A percentile compares a stretch with the other conserved stretches of the same genome.
Evolutionary conservation across 176 grass and related monocot genomes (phyloP).

Genomic region (Carex pumila): DNA sequence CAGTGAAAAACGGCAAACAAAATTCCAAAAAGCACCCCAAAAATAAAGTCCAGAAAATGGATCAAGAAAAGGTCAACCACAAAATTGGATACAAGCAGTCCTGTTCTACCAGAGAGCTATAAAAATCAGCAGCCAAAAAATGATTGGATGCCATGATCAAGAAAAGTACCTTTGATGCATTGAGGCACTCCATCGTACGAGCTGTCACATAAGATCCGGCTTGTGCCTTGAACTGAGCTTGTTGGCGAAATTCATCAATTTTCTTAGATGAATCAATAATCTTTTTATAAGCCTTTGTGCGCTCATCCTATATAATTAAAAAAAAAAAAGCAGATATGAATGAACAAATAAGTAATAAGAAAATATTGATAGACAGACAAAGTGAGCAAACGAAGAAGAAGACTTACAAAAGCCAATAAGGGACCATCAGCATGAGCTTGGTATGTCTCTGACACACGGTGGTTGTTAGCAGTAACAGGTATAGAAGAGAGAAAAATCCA

Average conservation of each 20-base stretch:
- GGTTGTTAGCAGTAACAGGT: constrained; percentile 77
- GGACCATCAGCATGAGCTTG: constrained; percentile 62
- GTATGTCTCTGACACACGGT: constrained; percentile 61
- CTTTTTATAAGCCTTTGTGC: constrained; percentile 77
- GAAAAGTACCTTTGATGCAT: constrained; percentile 58
- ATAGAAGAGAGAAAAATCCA: constrained; percentile 67
- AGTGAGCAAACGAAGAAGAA: constrained; percentile 13
- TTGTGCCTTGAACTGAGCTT: constrained; percentile 61
- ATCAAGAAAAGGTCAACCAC: neutral
- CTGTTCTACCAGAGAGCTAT: neutral
- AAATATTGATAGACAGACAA: neutral
- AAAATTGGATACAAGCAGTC: neutral
- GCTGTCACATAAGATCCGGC: constrained; percentile 58
- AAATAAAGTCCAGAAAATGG: neutral
- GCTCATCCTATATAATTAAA: constrained; percentile 56
- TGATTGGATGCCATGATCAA: neutral
- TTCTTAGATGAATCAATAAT: constrained; percentile 60
- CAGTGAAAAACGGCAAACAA: neutral
- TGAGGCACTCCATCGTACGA: constrained; percentile 59
- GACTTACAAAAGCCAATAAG: constrained; percentile 72
- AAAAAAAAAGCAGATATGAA: constrained; percentile 20
- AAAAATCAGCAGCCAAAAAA: neutral
- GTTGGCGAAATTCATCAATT: constrained; percentile 68
- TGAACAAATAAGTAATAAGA: constrained; percentile 10
- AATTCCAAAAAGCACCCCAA: neutral